phyloP scores from a whole-genome alignment of 2,329 filamentous ascomycete genomes.

The Furcasterigmium sp. region DNA sequence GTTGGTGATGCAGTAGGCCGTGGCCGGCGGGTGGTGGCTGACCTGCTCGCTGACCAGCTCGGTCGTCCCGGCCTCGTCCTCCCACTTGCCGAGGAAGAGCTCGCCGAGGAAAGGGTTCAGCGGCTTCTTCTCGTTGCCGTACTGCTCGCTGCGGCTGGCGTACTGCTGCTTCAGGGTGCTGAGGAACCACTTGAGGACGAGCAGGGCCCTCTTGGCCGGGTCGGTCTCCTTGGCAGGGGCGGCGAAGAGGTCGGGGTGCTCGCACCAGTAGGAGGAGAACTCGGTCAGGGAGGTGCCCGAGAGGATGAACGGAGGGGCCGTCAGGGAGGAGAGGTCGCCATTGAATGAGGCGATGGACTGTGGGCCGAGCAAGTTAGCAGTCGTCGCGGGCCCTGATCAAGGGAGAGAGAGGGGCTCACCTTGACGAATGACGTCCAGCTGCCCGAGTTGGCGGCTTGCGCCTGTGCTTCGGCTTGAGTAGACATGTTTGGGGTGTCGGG shows the following conservation, averaged over 20 bases:
- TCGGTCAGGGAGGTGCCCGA: slow-evolving; percentile 74
- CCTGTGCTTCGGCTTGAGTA: slow-evolving; percentile 1
- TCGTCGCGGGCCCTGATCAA: not conserved
- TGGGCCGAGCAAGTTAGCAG: not conserved
- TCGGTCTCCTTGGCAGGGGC: slow-evolving; percentile 77
- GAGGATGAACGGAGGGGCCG: slow-evolving; percentile 77
- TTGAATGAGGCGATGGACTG: slow-evolving; percentile 77
- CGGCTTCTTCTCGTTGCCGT: slow-evolving; percentile 94
- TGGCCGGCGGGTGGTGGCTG: slow-evolving; percentile 89
- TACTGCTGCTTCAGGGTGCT: slow-evolving; percentile 88
- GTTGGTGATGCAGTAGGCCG: slow-evolving; percentile 91
- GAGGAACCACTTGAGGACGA: slow-evolving; percentile 96
- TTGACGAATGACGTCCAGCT: slow-evolving; percentile 5
- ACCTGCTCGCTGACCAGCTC: slow-evolving; percentile 92
- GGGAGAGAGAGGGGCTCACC: not conserved
- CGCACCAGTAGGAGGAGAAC: slow-evolving; percentile 79
- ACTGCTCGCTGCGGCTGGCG: slow-evolving; percentile 67
- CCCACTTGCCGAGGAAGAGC: slow-evolving; percentile 89
- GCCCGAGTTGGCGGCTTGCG: not conserved
- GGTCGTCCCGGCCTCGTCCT: slow-evolving; percentile 74
- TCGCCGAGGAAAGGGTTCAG: slow-evolving; percentile 95
- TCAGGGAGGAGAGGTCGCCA: slow-evolving; percentile 74
- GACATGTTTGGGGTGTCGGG: not conserved
- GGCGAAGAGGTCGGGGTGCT: slow-evolving; percentile 71
- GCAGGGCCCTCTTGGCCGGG: slow-evolving; percentile 72